Evolutionary conservation across 768 basidiomycete genomes (phyloP).

Genomic region (Xerocomellus amylosporus): DNA sequence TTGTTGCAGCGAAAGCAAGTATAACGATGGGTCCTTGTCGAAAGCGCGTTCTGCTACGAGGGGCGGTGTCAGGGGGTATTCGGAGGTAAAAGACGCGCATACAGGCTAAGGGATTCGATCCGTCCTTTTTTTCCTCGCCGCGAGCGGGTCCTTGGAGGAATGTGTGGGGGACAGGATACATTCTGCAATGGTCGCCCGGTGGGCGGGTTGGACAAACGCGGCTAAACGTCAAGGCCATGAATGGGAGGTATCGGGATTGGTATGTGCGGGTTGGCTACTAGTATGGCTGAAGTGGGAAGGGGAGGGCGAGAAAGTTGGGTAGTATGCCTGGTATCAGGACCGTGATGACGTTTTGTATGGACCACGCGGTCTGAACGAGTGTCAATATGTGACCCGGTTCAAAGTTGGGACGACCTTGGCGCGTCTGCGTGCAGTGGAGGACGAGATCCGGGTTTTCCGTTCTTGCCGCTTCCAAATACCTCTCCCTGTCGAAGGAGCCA

Average conservation of each 20-base stretch:
- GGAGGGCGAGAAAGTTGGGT: too few relatives aligned
- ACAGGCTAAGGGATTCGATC: conserved; percentile 43
- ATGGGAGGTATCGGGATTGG: conserved; percentile 54
- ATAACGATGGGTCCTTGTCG: conserved; percentile 63
- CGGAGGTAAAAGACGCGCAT: background rate
- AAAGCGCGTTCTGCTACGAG: conserved; percentile 55
- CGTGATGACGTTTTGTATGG: too few relatives aligned
- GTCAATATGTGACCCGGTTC: too few relatives aligned
- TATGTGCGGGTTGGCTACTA: too few relatives aligned
- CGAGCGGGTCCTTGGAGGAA: conserved; percentile 64
- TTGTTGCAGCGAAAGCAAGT: conserved; percentile 73
- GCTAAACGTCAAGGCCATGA: conserved; percentile 82
- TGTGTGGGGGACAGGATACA: conserved; percentile 83
- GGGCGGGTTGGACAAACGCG: conserved; percentile 95
- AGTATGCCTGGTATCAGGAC: too few relatives aligned
- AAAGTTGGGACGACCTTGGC: too few relatives aligned
- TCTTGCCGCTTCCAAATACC: too few relatives aligned
- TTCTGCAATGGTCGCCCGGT: conserved; percentile 75
- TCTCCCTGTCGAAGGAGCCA: too few relatives aligned
- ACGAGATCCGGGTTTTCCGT: too few relatives aligned
- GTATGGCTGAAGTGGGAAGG: conserved; percentile 71
- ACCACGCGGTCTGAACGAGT: too few relatives aligned
- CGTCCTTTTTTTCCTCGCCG: conserved; percentile 59
- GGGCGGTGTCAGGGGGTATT: background rate
- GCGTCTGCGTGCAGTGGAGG: too few relatives aligned